phyloP scores from a whole-genome alignment of 768 basidiomycete species.

The Dentipellis fragilis region DNA sequence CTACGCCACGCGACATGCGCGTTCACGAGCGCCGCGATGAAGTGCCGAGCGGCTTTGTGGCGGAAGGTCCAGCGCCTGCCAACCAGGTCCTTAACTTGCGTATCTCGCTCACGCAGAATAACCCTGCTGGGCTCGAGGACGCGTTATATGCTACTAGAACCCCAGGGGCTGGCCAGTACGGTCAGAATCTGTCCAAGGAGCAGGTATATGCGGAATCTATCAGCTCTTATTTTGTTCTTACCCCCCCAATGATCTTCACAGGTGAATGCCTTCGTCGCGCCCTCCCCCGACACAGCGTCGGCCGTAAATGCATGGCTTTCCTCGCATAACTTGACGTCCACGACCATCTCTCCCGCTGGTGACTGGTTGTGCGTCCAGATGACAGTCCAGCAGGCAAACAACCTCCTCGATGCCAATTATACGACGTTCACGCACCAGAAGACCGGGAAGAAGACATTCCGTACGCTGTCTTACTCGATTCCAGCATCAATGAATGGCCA shows the following conservation, averaged over 20 bases:
- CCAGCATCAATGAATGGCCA: constrained; percentile 18
- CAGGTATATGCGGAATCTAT: background rate
- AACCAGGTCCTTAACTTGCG: background rate
- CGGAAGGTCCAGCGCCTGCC: constrained; percentile 2
- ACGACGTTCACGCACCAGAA: constrained; percentile 17
- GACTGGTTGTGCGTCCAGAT: constrained; percentile 19
- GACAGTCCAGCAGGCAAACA: constrained; percentile 20
- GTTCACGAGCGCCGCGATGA: background rate
- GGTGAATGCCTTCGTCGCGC: constrained; percentile 10
- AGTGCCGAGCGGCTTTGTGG: background rate
- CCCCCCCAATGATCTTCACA: background rate
- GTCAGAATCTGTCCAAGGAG: constrained; percentile 2
- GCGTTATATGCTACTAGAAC: background rate
- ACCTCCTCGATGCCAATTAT: constrained; percentile 22
- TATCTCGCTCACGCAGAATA: background rate
- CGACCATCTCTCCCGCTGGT: constrained; percentile 17
- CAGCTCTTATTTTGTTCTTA: background rate
- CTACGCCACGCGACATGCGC: background rate
- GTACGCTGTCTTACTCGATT: constrained; percentile 23
- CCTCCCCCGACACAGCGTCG: constrained; percentile 14
- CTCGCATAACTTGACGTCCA: constrained; percentile 16
- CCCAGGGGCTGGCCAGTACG: background rate
- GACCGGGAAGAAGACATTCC: constrained; percentile 16
- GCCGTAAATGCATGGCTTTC: constrained; percentile 20
- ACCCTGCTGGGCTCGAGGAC: background rate